Conservation (phyloP, 805 yeast species). For the Yarrowia bubula region DNA sequence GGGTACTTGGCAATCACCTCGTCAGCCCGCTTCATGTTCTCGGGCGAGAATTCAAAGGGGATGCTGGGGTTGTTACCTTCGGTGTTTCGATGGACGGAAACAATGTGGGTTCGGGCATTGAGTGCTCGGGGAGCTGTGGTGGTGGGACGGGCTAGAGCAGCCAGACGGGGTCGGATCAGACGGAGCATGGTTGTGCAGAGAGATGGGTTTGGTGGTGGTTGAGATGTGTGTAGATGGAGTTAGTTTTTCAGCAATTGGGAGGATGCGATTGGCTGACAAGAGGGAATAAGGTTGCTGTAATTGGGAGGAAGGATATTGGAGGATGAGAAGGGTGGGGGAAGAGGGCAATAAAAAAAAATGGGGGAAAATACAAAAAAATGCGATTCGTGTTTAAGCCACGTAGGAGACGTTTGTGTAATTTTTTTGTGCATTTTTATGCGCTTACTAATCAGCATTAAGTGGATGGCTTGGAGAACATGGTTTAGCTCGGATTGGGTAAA, state of each 20-base stretch:
- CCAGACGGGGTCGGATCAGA: conserved; percentile 27
- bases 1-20: conserved; percentile 78
- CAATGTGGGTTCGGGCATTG: conserved; percentile 31
- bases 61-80: conserved; percentile 62
- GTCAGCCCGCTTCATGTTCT: conserved; percentile 65
- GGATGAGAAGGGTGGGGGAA: not conserved
- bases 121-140: conserved; percentile 20
- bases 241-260: conserved; percentile 27
- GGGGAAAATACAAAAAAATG: no score
- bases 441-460: not conserved
- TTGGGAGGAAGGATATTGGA: conserved; percentile 24
- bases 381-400: not conserved
- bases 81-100: conserved; percentile 69
- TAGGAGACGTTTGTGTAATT: not conserved
- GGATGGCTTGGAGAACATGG: not conserved
- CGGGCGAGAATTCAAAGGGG: conserved; percentile 70
- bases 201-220: conserved; percentile 13
- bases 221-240: not conserved
- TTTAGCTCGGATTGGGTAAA: not conserved
- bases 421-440: not conserved
- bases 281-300: not conserved
- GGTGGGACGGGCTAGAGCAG: conserved; percentile 21
- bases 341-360: no score
- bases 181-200: conserved; percentile 15
- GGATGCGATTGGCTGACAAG: not conserved